Base-by-base conservation (phyloP, 805 yeast genomes). In the Spathaspora sp. region DNA sequence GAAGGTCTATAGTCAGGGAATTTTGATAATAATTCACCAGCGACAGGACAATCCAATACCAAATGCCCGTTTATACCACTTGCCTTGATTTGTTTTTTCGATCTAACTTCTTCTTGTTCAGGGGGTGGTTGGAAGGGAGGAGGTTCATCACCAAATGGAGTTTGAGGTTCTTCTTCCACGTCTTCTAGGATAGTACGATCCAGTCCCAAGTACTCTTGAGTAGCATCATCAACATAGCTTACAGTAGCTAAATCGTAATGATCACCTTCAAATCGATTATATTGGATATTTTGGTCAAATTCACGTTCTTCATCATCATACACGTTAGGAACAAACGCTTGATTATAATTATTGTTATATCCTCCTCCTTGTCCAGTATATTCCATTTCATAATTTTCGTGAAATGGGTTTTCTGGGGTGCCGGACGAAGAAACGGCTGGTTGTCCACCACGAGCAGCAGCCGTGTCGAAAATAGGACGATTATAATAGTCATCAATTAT, bases 31-130 rank as follows among this genome's bases (percentile, higher is more conserved):
- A 73, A 63, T 53, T 72, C 77, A 65, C 66, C 67, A 5, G 72
- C 82, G 62, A 61, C 75, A 49, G 76, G 83, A 62, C 78, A 73
- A 55, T 74, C 78, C 53, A 74, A 64, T 11, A 74, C 78, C 64
- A 74, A 74, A 56, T 74, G 75, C 16, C 79, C 79, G 51, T 75
- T 70, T 51, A 66, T 65, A 32, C 77, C 77, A 7, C 67, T 53
- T 2, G 73, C 73, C 17, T 71, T 69, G 28, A 65, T 65, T 43
- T 66, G 69, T 14, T 74, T 70, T 54, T 69, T 68, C 9, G 65
- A 60, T 16, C 68, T 62, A 31, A 66, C 68, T 52, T 66, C 69
- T 48, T 68, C 74, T 44, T 64, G 66, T 29, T 59, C 68, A 5
- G 75, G 76, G 5, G 72, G 70, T n/a, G 59, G 62, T 6, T 60